phyloP scores from a whole-genome alignment of 352 stramenopile species.

The Pythium aristosporum region DNA sequence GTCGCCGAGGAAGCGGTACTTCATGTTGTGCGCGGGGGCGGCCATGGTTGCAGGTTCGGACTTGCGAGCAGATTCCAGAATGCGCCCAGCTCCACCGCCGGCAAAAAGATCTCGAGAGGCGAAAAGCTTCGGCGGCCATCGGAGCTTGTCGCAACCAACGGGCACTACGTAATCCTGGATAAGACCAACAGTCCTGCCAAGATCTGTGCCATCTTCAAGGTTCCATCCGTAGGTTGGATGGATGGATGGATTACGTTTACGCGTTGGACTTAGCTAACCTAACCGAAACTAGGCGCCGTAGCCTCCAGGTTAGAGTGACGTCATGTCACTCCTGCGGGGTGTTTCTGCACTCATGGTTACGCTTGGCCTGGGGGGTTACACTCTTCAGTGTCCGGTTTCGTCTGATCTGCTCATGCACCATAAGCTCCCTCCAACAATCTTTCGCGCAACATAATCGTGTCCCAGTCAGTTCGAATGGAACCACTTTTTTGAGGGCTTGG shows the following conservation, averaged over 20 bases:
- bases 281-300: too few species aligned
- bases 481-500: constrained; percentile 1
- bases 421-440: neutral
- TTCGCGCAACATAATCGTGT: too few species aligned
- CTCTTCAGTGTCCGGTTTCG: neutral
- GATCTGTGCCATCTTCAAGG: neutral
- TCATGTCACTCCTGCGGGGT: neutral
- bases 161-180: too few species aligned
- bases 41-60: neutral
- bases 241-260: too few species aligned
- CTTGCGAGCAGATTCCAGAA: neutral
- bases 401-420: neutral
- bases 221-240: too few species aligned
- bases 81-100: neutral
- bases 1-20: constrained; percentile 54
- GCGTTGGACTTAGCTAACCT: too few species aligned
- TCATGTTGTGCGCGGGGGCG: constrained; percentile 30
- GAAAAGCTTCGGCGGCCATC: constrained; percentile 4
- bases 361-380: neutral
- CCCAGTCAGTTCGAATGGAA: constrained; percentile 4
- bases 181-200: neutral
- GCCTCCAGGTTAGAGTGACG: too few species aligned
- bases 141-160: too few species aligned
- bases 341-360: neutral
- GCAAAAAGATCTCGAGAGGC: too few species aligned